Conservation (phyloP, 371 early-diverging fungal species). For the Mucor piriformis region DNA sequence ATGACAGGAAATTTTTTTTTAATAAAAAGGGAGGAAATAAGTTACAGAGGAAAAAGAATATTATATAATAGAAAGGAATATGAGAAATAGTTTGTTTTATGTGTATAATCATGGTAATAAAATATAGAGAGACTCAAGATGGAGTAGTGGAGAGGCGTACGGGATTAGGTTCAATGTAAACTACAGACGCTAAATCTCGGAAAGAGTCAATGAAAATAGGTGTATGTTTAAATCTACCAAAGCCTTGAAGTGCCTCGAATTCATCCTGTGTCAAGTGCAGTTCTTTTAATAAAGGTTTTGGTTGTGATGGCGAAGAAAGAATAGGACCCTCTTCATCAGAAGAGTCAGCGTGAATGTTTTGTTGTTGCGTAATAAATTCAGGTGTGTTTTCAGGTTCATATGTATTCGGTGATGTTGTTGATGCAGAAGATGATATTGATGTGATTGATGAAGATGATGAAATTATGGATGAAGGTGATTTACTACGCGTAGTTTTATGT, state of each 20-base stretch:
- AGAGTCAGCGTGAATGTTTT: conserved; percentile 8
- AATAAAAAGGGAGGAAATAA: background rate
- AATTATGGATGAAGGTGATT: conserved; percentile 1
- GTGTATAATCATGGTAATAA: background rate
- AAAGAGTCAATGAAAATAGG: conserved; percentile 42
- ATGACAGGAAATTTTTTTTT: conserved; percentile 1
- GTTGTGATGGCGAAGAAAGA: conserved; percentile 25
- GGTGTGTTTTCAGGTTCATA: conserved; percentile 18
- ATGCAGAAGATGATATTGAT: background rate
- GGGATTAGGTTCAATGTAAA: conserved; percentile 32
- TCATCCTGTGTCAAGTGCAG: conserved; percentile 45
- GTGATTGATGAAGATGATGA: background rate
- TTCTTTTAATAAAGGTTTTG: conserved; percentile 21
- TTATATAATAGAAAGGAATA: background rate
- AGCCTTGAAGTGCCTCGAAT: conserved; percentile 50
- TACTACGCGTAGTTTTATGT: conserved; percentile 31
- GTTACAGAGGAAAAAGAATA: background rate
- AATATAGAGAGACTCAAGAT: background rate
- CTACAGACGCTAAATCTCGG: conserved; percentile 31
- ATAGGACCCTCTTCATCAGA: conserved; percentile 15
- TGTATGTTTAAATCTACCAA: conserved; percentile 41
- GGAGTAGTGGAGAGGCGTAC: conserved; percentile 3
- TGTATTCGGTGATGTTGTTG: conserved; percentile 1
- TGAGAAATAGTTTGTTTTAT: background rate
- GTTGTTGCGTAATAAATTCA: conserved; percentile 4